Base-by-base conservation (phyloP, 805 yeast species). In the Metschnikowia colocasiae region DNA sequence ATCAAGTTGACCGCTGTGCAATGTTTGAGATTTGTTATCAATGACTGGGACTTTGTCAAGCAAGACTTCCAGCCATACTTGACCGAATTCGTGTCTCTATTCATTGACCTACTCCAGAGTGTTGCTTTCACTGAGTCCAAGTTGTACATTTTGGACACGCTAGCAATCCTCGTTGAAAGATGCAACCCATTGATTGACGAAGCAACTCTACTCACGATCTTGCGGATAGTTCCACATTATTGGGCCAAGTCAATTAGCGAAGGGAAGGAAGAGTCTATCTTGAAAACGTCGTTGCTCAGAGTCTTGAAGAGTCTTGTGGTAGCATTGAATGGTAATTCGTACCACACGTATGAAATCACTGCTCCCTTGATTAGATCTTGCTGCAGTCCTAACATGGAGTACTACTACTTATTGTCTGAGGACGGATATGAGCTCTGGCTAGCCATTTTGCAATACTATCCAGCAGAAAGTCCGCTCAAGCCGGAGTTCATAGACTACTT, bases 351-450 rank as follows among this genome's bases (percentile, higher is more conserved):
- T 74, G 65, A 73, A 3, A 78, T 85, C 26, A 75, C 85, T 0
- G 56, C 87, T 10, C 94, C 95, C 0, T 67, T 88, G 49, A 73
- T 90, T 22, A 67, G 69, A 10, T 78, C 85, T 40, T 83, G 94
- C 57, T 81, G 87, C 53, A 76, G 82, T 1, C 69, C 59, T 18
- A 45, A 55, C 13, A 59, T 68, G 1, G 69, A 62, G 25, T 47
- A 54, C 31, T 69, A 71, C 18, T 78, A 89, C 0, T 69, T 87
- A 45, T 63, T 91, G 8, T 75, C 84, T 16, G 97, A 91, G 60
- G 97, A 91, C 66, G 96, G 95, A 0, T 81, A 79, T 59, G 95
- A 88, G 47, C 69, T 91, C 35, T 89, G 96, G 96, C 70, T 78
- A n/a, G 73, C 83, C 1, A 62, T 86, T 2, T 61, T 89, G 43